These are phyloP conservation scores for Termitomyces sp. DNA, from an alignment of 768 basidiomycete genomes.

Conservation along the genomic window DNA sequence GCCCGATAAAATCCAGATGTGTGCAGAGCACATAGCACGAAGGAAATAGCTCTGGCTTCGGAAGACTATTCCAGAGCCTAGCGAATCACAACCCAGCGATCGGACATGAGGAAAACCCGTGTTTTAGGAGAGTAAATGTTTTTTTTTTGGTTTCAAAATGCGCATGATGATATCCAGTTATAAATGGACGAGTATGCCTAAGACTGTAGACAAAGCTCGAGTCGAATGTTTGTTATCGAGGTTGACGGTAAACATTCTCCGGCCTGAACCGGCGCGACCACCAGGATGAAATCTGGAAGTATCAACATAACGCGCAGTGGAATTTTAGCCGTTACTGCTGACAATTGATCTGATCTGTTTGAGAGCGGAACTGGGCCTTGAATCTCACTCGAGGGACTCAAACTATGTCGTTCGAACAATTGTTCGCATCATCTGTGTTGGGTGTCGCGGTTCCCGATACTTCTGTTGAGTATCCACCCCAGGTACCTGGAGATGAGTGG, in stretches of 20 bases:
- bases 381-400: not conserved
- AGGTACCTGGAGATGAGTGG: constrained; percentile 47
- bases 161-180: not conserved
- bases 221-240: not conserved
- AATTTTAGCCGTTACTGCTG: not conserved
- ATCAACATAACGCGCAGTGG: not conserved
- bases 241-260: not conserved
- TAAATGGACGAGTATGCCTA: not conserved
- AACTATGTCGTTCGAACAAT: constrained; percentile 48
- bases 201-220: no score
- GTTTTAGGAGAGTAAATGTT: not conserved
- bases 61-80: not conserved
- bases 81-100: not conserved
- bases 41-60: not conserved
- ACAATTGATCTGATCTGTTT: not conserved
- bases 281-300: not conserved
- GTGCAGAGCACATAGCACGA: not conserved
- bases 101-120: constrained; percentile 4
- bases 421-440: constrained; percentile 55
- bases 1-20: not conserved
- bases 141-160: not conserved
- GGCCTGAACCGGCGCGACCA: not conserved
- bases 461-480: constrained; percentile 54
- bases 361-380: not conserved
- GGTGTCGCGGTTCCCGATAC: constrained; percentile 62